Evolutionary conservation across 2,329 filamentous ascomycete genomes (phyloP), one percentile per base, ranked within the genome.

Genomic region (Delphinella strobiligena): DNA sequence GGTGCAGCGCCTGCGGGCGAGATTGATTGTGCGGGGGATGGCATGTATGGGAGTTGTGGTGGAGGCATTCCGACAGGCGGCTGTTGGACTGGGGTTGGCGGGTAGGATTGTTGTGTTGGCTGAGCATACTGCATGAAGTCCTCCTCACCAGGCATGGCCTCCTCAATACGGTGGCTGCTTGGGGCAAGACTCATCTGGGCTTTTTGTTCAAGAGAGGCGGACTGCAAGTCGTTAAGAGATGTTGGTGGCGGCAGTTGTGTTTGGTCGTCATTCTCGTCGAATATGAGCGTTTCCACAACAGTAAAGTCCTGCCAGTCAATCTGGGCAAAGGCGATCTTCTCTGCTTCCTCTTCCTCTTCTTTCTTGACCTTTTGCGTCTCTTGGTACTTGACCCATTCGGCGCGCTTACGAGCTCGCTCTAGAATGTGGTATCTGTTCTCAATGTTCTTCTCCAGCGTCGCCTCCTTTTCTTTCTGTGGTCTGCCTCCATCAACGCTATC

Each of bases 301-400:
- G 89, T 80, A 52, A 98, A 98, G 57, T 96, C 89, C 55, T 93
- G 85, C 91, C 91, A 98, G 61, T 98, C 91, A 47, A 98, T 91
- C 51, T 91, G 82, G 1, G 82, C 82, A 60, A 91, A 82, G 38
- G 73, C 72, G 36, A 78, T 57, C 53, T 80, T 79, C 59, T 94
- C 84, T 53, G 86, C 78, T 55, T 93, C 83, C 31, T 81, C 82
- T 47, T 88, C 78, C 54, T 93, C 86, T 53, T 93, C 87, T 55
- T 88, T 87, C 68, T 88, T 84, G 51, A 80, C 76, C 58, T 88
- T 89, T 63, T 95, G 84, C 40, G 78, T 68, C 49, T 91, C 84
- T 53, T 91, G 82, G 54, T 78, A 83, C 59, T 85, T 87, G 47
- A 81, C 72, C 71, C 88, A 96, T 51, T 93, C 86, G 4, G 89